phyloP scores from a whole-genome alignment of 1,284 basidiomycete genomes.

The Pholiota adiposa region DNA sequence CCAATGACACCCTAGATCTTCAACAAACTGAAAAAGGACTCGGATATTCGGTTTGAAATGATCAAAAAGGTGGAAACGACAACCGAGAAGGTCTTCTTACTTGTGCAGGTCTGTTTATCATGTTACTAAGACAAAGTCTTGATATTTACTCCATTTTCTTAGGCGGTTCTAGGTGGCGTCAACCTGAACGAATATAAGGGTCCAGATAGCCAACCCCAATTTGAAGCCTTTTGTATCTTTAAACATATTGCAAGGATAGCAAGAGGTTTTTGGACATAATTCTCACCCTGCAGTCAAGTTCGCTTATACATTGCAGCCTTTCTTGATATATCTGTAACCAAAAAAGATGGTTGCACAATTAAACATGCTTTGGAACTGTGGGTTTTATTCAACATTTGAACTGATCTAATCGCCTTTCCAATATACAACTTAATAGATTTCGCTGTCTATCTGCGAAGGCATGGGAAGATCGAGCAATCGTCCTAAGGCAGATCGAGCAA shows the following conservation, averaged over 20 bases:
- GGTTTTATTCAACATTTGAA: constrained; percentile 24
- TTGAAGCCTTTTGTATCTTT: constrained; percentile 70
- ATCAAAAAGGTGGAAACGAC: constrained; percentile 68
- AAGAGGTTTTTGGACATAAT: constrained; percentile 47
- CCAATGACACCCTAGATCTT: constrained; percentile 41
- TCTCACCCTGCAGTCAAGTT: background rate
- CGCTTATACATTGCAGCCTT: constrained; percentile 47
- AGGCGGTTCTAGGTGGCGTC: constrained; percentile 80
- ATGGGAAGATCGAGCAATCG: constrained; percentile 84
- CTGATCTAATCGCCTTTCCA: background rate
- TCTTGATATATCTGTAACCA: constrained; percentile 71
- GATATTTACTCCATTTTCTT: background rate
- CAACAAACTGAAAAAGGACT: constrained; percentile 67
- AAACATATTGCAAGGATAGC: constrained; percentile 71
- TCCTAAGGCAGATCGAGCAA: constrained; percentile 78
- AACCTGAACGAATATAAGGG: constrained; percentile 73
- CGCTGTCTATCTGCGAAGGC: constrained; percentile 77
- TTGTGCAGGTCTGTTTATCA: constrained; percentile 61
- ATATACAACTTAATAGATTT: constrained; percentile 44
- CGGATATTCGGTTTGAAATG: constrained; percentile 70
- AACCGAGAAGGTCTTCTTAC: constrained; percentile 70
- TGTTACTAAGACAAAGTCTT: background rate
- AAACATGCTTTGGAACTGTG: constrained; percentile 77
- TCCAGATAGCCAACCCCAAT: constrained; percentile 68
- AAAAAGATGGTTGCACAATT: constrained; percentile 62